Conservation (phyloP, 108 stramenopile species). For the Nannochloropsis gaditana region DNA sequence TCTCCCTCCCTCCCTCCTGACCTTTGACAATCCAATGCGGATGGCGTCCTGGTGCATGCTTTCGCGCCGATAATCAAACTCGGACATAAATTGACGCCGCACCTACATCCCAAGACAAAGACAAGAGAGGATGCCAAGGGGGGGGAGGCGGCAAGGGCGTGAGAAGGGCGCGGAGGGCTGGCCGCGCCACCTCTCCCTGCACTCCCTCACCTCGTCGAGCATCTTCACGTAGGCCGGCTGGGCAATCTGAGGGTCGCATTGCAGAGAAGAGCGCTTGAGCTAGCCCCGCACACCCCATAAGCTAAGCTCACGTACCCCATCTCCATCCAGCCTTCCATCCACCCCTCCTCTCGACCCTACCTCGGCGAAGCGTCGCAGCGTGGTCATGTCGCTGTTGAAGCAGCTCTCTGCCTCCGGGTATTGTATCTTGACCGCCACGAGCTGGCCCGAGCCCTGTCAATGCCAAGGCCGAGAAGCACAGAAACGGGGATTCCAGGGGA, state of each 20-base stretch:
- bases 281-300: too few relatives aligned
- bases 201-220: not conserved
- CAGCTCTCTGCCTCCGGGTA: not conserved
- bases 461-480: too few relatives aligned
- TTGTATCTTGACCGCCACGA: not conserved
- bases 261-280: not conserved
- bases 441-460: not conserved
- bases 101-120: not conserved
- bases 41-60: conserved; percentile 19
- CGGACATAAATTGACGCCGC: conserved; percentile 8
- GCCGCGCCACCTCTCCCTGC: not conserved
- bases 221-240: conserved; percentile 4
- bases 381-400: not conserved
- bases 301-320: too few relatives aligned
- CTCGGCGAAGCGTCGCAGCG: not conserved
- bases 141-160: not conserved
- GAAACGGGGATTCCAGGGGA: too few relatives aligned
- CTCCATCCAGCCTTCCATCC: not conserved
- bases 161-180: not conserved
- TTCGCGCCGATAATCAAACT: conserved; percentile 8
- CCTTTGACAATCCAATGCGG: not conserved
- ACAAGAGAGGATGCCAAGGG: not conserved
- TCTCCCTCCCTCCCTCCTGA: not conserved
- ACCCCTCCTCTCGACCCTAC: not conserved
- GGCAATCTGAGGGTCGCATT: not conserved